Base-by-base conservation (phyloP, 2,329 filamentous ascomycete genomes). In the Botrytis tulipae region DNA sequence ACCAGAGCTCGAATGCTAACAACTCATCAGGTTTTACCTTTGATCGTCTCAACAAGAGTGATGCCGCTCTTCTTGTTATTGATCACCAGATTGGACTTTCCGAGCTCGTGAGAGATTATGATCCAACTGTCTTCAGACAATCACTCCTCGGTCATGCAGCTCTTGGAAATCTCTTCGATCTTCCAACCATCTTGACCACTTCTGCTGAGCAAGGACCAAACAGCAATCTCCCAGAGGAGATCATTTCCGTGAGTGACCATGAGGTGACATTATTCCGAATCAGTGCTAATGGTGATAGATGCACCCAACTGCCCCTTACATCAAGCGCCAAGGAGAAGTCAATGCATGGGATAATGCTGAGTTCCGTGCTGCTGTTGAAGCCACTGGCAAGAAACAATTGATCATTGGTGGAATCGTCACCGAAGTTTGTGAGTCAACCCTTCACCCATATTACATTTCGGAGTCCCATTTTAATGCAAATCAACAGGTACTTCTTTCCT, bases 301-400 rank as follows among this genome's bases (percentile, higher is more conserved):
- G 87, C 90, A 92, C 79, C 92, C 92, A 40, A 82, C 88, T 63
- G 88, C 90, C 0, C 88, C 92, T 0, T 83, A 93, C 18, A 87
- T 94, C 79, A 84, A 86, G 77, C 89, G 92, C 51, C 86, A 91
- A 75, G 92, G 92, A 57, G 90, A 94, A 79, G 91, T 94, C 78
- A 88, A 93, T 79, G 92, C 92, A 4, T 93, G 91, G 92, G 92
- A 94, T 80, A 93, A 93, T 77, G 77, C 85, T 4, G 87, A 92
- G 0, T 93, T 94, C 84, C 86, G 87, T 51, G 84, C 84, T 2
- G 91, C 92, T 2, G 85, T 94, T 75, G 83, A 86, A 76, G 90
- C 90, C 2, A 87, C 90, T 6, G 87, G 87, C 73, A 90, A 89
- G 80, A 89, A 86, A 44, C 92, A 94, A 80, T 84, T 94, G 78